A percentile compares a stretch with the other conserved stretches of the same genome.
Evolutionary conservation across 768 basidiomycete genomes (phyloP).

Genomic region (Boletellus ananiceps): DNA sequence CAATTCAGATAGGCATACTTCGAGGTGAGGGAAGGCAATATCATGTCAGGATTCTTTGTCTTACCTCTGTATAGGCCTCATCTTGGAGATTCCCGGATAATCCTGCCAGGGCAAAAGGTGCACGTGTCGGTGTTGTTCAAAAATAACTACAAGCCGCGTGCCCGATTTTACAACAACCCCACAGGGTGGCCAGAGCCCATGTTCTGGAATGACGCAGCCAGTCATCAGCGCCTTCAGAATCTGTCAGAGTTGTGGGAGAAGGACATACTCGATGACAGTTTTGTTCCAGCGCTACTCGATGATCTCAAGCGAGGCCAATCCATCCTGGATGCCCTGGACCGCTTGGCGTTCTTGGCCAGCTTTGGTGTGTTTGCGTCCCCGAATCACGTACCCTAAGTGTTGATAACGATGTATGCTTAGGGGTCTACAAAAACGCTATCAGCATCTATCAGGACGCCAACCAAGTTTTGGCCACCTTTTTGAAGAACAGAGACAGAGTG

Average conservation of each 20-base stretch:
- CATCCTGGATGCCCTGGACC: constrained; percentile 23
- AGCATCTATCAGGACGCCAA: background rate
- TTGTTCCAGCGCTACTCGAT: constrained; percentile 14
- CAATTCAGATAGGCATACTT: constrained; percentile 23
- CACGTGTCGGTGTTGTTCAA: constrained; percentile 31
- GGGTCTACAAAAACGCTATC: constrained; percentile 13
- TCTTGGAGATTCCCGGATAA: constrained; percentile 21
- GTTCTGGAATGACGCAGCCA: constrained; percentile 28
- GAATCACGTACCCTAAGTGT: background rate
- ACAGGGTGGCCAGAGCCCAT: constrained; percentile 26
- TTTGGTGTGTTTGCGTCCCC: constrained; percentile 17
- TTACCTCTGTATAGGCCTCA: constrained; percentile 24
- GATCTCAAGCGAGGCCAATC: constrained; percentile 15
- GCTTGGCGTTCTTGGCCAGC: constrained; percentile 27
- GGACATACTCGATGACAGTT: constrained; percentile 24
- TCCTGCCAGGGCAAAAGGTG: constrained; percentile 29
- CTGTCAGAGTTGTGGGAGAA: constrained; percentile 26
- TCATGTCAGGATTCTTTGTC: background rate
- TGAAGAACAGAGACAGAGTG: constrained; percentile 11
- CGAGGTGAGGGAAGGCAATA: constrained; percentile 7
- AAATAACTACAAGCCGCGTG: constrained; percentile 26
- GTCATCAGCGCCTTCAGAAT: constrained; percentile 15
- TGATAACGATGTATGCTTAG: constrained; percentile 7
- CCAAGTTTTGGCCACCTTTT: constrained; percentile 9
- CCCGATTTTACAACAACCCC: constrained; percentile 18